Percentiles rank a stretch among this genome's conserved stretches.
phyloP scores from a whole-genome alignment of 768 basidiomycete genomes.

The Leccinum boreale region DNA sequence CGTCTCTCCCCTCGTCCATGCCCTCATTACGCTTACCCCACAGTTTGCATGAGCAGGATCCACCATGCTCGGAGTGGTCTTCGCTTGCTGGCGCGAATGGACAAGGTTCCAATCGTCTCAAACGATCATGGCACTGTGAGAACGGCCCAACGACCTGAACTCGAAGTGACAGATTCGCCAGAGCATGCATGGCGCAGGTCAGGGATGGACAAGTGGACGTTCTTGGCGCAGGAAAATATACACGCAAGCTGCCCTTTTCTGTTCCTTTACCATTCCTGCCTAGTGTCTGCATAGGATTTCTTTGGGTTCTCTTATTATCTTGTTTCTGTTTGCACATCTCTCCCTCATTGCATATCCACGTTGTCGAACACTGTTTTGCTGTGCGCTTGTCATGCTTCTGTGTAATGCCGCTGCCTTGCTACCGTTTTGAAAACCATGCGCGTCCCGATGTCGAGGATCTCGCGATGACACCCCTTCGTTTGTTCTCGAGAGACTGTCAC shows the following conservation, averaged over 20 bases:
- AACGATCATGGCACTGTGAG: conserved; percentile 27
- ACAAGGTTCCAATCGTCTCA: conserved; percentile 18
- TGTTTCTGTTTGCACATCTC: conserved; percentile 1
- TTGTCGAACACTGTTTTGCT: neutral
- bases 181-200: neutral
- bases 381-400: neutral
- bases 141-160: conserved; percentile 19
- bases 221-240: neutral
- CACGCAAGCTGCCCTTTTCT: neutral
- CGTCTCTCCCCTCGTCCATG: conserved; percentile 1
- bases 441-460: neutral
- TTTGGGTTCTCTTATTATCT: neutral
- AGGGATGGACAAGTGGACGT: neutral
- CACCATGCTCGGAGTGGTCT: conserved; percentile 25
- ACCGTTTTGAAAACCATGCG: neutral
- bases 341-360: neutral
- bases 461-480: neutral
- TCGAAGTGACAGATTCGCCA: neutral
- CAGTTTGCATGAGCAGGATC: conserved; percentile 17
- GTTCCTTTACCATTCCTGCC: neutral
- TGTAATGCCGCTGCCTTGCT: neutral
- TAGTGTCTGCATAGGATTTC: neutral
- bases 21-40: conserved; percentile 2
- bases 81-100: conserved; percentile 28
- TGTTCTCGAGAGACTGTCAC: too few species aligned